Conservation (phyloP, 257 asterid genomes). For the Rehmannia glutinosa region DNA sequence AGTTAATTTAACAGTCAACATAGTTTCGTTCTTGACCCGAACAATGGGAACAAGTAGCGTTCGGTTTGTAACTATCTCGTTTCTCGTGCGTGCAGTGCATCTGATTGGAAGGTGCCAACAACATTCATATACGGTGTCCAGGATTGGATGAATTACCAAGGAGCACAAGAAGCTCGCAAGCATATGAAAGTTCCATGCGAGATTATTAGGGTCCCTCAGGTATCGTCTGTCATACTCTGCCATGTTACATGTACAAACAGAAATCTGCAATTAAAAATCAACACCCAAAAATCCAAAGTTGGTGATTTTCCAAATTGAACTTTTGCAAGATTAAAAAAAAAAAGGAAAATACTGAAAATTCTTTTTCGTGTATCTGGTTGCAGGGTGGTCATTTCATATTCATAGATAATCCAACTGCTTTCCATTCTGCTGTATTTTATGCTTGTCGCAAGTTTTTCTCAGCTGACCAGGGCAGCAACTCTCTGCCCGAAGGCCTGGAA, state of each 20-base stretch:
- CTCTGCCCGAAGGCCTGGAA: slow-evolving; percentile 49
- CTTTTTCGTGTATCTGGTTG: slow-evolving; percentile 3
- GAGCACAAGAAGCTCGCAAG: slow-evolving; percentile 70
- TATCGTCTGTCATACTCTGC: slow-evolving; percentile 18
- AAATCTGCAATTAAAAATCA: background rate
- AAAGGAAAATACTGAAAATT: too few relatives aligned
- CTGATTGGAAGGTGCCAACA: slow-evolving; percentile 80
- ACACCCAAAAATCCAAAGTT: background rate
- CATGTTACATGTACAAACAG: too few relatives aligned
- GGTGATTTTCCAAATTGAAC: background rate
- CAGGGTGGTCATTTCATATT: slow-evolving; percentile 80
- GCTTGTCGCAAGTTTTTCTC: slow-evolving; percentile 55
- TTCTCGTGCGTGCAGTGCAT: slow-evolving; percentile 41
- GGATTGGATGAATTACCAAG: slow-evolving; percentile 76
- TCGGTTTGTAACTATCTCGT: background rate
- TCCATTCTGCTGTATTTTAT: slow-evolving; percentile 56
- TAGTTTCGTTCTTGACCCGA: too few relatives aligned
- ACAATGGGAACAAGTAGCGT: too few relatives aligned
- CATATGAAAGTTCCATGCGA: slow-evolving; percentile 71
- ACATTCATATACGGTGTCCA: slow-evolving; percentile 61
- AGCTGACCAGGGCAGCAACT: slow-evolving; percentile 20
- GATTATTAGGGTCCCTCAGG: slow-evolving; percentile 76
- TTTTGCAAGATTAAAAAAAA: background rate
- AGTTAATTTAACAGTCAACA: too few relatives aligned
- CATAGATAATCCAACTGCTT: slow-evolving; percentile 54